These are phyloP conservation scores for Yarrowia osloensis DNA, from an alignment of 805 yeast genomes.

Conservation along the genomic window DNA sequence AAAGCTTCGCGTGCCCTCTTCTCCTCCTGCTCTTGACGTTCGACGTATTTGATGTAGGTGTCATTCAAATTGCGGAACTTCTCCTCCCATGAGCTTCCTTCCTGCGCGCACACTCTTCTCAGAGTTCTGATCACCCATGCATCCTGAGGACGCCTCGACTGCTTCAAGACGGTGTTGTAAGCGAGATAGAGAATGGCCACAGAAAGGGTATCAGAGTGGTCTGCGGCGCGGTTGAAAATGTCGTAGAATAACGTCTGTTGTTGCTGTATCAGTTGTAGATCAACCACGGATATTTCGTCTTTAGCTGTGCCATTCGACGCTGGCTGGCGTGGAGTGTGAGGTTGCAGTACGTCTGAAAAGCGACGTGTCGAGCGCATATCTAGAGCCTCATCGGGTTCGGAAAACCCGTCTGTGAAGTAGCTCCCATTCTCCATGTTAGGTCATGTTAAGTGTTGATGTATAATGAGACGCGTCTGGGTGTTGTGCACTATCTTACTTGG, in stretches of 20 bases:
- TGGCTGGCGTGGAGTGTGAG: background rate
- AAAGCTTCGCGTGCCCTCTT: background rate
- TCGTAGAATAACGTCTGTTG: conserved; percentile 4
- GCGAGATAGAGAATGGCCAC: background rate
- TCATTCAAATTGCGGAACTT: conserved; percentile 13
- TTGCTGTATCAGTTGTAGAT: background rate
- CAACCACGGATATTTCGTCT: background rate
- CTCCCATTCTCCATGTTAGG: conserved; percentile 22
- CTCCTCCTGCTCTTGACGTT: conserved; percentile 2
- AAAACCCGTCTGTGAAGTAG: background rate
- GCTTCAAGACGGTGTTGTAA: conserved; percentile 1
- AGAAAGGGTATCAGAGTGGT: background rate
- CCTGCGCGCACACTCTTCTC: conserved; percentile 10
- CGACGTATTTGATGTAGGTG: conserved; percentile 9
- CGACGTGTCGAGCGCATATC: background rate
- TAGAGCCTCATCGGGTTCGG: background rate
- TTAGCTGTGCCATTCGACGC: background rate
- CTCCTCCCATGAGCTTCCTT: conserved; percentile 18
- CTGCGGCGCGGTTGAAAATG: background rate
- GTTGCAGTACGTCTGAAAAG: background rate
- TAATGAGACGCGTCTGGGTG: conserved; percentile 1
- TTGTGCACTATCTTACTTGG: conserved; percentile 5
- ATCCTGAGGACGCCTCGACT: background rate
- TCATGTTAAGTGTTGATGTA: conserved; percentile 13
- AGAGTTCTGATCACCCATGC: background rate